phyloP scores from a whole-genome alignment of 23 red algal genomes.

The Gracilaria gracilis region DNA sequence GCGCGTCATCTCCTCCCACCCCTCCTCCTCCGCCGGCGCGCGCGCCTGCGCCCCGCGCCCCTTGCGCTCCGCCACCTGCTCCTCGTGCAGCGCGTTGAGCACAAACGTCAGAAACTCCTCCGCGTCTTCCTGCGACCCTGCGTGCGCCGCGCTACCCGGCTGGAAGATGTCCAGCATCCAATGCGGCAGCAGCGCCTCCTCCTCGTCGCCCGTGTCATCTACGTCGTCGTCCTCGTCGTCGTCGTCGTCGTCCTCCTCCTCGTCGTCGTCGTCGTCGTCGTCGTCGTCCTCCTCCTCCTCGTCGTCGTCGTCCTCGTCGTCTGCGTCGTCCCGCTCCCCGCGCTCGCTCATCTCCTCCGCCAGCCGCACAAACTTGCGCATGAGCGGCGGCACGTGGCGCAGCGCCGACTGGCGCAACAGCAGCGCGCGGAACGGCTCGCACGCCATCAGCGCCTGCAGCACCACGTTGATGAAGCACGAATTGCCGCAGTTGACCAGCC shows the following conservation, averaged over 20 bases:
- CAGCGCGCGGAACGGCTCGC: constrained; percentile 67
- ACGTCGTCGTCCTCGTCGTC: neutral
- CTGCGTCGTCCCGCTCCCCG: neutral
- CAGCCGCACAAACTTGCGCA: constrained; percentile 65
- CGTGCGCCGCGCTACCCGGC: neutral
- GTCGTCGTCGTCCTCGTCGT: neutral
- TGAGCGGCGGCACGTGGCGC: constrained; percentile 33
- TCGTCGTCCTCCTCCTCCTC: too few relatives aligned
- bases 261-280: too few relatives aligned
- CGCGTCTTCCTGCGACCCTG: constrained; percentile 88
- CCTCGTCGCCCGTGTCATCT: neutral
- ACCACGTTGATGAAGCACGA: constrained; percentile 89
- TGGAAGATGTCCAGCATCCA: constrained; percentile 69
- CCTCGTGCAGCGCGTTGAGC: constrained; percentile 90
- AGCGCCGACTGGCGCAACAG: neutral
- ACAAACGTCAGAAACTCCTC: constrained; percentile 90
- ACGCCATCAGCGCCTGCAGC: constrained; percentile 83
- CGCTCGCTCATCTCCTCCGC: constrained; percentile 57
- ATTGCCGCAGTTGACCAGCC: constrained; percentile 88
- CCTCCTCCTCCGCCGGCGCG: constrained; percentile 32
- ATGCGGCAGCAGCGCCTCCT: constrained; percentile 57
- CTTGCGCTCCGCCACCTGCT: constrained; percentile 65
- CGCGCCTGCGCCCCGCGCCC: neutral
- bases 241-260: neutral
- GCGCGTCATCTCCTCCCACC: constrained; percentile 84